These are phyloP conservation scores for Malassezia obtusa DNA, from an alignment of 1,284 basidiomycete species.

Conservation along the genomic window DNA sequence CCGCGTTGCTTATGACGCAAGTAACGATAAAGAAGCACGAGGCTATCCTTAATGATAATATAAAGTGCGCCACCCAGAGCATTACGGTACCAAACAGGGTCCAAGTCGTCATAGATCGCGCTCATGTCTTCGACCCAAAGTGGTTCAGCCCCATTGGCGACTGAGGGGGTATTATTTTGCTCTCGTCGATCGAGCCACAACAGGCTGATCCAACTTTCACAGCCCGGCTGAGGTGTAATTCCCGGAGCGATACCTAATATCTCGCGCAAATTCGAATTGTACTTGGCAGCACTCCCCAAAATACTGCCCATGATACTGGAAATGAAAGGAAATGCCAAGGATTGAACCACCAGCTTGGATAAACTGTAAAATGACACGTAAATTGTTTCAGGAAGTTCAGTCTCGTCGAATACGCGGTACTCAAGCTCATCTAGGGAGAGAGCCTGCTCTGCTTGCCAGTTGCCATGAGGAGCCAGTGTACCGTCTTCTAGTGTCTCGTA, in stretches of 20 bases:
- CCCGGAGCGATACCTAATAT: conserved; percentile 23
- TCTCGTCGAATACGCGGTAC: conserved; percentile 13
- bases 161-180: too few relatives aligned
- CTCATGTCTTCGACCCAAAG: background rate
- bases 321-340: conserved; percentile 33
- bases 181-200: background rate
- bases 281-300: conserved; percentile 18
- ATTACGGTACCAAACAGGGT: conserved; percentile 41
- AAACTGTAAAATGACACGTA: conserved; percentile 29
- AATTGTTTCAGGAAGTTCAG: conserved; percentile 20
- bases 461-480: background rate
- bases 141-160: background rate
- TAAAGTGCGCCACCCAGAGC: conserved; percentile 33
- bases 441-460: background rate
- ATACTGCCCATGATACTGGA: conserved; percentile 30
- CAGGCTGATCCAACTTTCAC: conserved; percentile 1
- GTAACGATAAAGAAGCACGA: conserved; percentile 27
- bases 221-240: background rate
- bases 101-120: conserved; percentile 27
- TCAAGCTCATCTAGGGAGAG: conserved; percentile 10
- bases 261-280: conserved; percentile 16
- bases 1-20: conserved; percentile 24
- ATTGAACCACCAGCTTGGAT: conserved; percentile 26
- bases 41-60: conserved; percentile 31
- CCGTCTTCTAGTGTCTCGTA: conserved; percentile 18